Base-by-base conservation (phyloP, 768 basidiomycete species). In the Termitomyces sp. region DNA sequence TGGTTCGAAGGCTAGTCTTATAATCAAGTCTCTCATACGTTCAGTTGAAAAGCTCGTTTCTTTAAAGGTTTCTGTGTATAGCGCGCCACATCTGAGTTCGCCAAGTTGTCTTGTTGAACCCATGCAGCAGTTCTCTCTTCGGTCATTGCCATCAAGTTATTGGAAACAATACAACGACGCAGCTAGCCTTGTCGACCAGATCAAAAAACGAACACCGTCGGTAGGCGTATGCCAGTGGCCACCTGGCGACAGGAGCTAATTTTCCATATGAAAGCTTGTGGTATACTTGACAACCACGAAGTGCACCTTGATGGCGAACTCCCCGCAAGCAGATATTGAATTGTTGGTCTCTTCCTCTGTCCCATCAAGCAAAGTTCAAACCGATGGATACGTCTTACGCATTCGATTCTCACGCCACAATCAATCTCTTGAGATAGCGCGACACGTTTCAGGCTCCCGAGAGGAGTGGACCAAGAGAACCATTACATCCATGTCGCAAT, bases 121-220 rank as follows among this genome's bases (percentile, higher is more conserved):
- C 0, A 61, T 47, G 7, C 69, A 64, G 3, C 64, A 63, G 32
- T 77, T 75, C 56, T 52, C 60, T 2, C 57, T 78, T 13, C 63
- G 66, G 1, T 56, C 63, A 4, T 60, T 85, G 16, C 82, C 83
- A 1, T 50, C 63, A 12, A 35, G 48, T 11, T 77, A 79, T 54
- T 76, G 73, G 72, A 71, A 68, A 56, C 70, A 71, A 58, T 84
- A 82, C 57, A 73, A 72, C 33, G 78, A 79, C 56, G 78, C 80
- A 7, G 68, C 64, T 4, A 60, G 66, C 15, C 67, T 78, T 20
- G 66, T 83, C 3, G 72, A 77, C 39, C 74, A 78, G 53, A 70
- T 84, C 27, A 83, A 79, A 57, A 72, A 76, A 56, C 71, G 77
- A 25, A 78, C 80, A n/a, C 81, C 83, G 2, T 74, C 74, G 70